Evolutionary conservation across 768 basidiomycete genomes (phyloP), one percentile per base, ranked within the genome.

Genomic region (Lactifluus hygrophoroides): DNA sequence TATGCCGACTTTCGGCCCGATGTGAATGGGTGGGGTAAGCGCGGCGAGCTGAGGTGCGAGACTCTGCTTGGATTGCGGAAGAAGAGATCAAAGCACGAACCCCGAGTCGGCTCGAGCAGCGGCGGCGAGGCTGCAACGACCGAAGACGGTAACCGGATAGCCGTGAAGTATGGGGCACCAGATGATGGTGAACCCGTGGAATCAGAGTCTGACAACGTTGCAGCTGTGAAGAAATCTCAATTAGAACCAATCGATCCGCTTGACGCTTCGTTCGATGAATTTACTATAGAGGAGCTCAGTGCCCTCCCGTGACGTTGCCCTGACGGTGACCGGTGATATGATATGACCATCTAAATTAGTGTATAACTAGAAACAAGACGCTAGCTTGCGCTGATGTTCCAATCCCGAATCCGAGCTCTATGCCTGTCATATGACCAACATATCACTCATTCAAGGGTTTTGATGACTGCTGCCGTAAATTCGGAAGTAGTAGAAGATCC

Each of bases 401-500:
- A 32, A 48, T 38, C 44, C 51, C 10, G 6, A 38, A 13, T 27
- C 28, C 8, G 13, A 27, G 48, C 53, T 45, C 48, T 32, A 25
- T 46, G 23, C 28, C n/a, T n/a, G n/a, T n/a, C n/a, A n/a, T n/a
- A n/a, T n/a, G n/a, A n/a, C n/a, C n/a, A 47, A 44, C 27, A 14
- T 17, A 54, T 37, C 27, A 51, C 32, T 62, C 52, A 64, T 57
- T 73, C 83, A 66, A 91, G 75, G 71, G 85, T 86, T 73, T 87
- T 82, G 75, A 97, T 93, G 70, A 99, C 80, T 45, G 89, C 94
- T 48, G 85, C 77, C 38, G 96, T 99, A 76, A 99, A 93, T 68
- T 97, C 95, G 28, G 90, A 91, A 57, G 95, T 99, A 28, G 88
- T 90, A 45, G 91, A 82, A 62, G 86, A 84, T 56, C 94, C 91